phyloP scores from a whole-genome alignment of 495 filamentous ascomycete genomes.

The Schizothecium vesticola region DNA sequence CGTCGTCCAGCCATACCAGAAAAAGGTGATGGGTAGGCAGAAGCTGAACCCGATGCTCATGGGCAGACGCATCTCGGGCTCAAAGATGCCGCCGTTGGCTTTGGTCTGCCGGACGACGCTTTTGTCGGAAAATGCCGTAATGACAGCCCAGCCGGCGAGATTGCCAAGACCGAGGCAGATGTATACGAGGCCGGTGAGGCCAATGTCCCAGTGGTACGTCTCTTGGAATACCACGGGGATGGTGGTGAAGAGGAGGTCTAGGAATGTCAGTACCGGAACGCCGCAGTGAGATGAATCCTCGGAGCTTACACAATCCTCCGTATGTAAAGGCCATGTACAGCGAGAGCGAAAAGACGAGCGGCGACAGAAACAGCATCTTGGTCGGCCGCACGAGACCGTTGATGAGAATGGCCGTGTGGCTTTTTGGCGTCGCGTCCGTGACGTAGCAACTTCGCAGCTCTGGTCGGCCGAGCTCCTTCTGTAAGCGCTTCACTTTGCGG shows the following conservation, averaged over 20 bases:
- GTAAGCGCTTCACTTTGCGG: slow-evolving; percentile 43
- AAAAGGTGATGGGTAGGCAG: slow-evolving; percentile 40
- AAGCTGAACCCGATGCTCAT: slow-evolving; percentile 33
- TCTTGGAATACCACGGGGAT: slow-evolving; percentile 56
- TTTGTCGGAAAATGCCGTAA: slow-evolving; percentile 36
- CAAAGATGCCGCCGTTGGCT: slow-evolving; percentile 48
- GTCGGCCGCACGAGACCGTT: slow-evolving; percentile 48
- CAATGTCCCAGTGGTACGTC: slow-evolving; percentile 43
- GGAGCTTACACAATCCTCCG: slow-evolving; percentile 34
- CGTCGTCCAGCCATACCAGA: slow-evolving; percentile 44
- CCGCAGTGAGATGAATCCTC: not conserved
- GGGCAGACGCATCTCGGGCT: slow-evolving; percentile 53
- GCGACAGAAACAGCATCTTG: slow-evolving; percentile 54
- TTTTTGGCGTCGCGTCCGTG: slow-evolving; percentile 7
- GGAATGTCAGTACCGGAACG: slow-evolving; percentile 18
- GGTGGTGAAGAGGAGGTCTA: slow-evolving; percentile 74
- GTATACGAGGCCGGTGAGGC: slow-evolving; percentile 40
- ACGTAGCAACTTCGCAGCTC: slow-evolving; percentile 37
- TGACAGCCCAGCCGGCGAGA: slow-evolving; percentile 29
- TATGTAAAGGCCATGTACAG: slow-evolving; percentile 73
- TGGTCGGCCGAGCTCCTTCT: slow-evolving; percentile 29
- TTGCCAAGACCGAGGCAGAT: slow-evolving; percentile 43
- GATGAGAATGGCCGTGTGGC: slow-evolving; percentile 23
- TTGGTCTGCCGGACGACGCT: slow-evolving; percentile 36
- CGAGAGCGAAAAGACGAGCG: slow-evolving; percentile 64